Evolutionary conservation across 495 filamentous ascomycete species (phyloP).

Genomic region (Penicillium flavigenum): DNA sequence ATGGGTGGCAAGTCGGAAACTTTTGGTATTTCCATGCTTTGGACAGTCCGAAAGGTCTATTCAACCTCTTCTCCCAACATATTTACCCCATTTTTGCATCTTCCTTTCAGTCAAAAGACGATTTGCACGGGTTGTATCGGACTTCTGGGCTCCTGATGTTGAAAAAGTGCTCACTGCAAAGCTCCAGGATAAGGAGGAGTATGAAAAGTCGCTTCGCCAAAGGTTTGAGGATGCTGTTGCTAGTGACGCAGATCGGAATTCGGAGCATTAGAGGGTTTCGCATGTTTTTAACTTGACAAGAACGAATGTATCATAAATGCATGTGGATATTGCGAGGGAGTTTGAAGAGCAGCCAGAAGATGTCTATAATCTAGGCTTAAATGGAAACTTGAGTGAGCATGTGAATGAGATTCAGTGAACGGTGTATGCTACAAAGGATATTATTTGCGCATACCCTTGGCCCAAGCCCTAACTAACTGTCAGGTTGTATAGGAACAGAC

Average conservation of each 20-base stretch:
- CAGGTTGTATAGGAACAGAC: background rate
- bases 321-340: background rate
- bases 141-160: conserved; percentile 12
- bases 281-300: too few relatives aligned
- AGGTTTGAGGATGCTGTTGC: conserved; percentile 6
- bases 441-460: background rate
- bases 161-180: conserved; percentile 11
- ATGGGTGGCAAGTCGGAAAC: conserved; percentile 17
- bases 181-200: conserved; percentile 15
- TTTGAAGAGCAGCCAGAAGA: background rate
- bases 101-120: background rate
- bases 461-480: background rate
- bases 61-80: conserved; percentile 14
- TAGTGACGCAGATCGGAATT: background rate
- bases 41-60: conserved; percentile 25
- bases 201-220: conserved; percentile 9
- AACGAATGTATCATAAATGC: background rate
- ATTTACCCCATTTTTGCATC: conserved; percentile 15
- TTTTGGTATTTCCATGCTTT: conserved; percentile 34
- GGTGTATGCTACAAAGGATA: too few relatives aligned
- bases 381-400: background rate
- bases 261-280: background rate
- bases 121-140: conserved; percentile 9
- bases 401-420: too few relatives aligned
- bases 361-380: background rate